Percentiles rank a stretch among this genome's conserved stretches.
phyloP scores from a whole-genome alignment of 2,329 filamentous ascomycete genomes.

The Didymella pomorum region DNA sequence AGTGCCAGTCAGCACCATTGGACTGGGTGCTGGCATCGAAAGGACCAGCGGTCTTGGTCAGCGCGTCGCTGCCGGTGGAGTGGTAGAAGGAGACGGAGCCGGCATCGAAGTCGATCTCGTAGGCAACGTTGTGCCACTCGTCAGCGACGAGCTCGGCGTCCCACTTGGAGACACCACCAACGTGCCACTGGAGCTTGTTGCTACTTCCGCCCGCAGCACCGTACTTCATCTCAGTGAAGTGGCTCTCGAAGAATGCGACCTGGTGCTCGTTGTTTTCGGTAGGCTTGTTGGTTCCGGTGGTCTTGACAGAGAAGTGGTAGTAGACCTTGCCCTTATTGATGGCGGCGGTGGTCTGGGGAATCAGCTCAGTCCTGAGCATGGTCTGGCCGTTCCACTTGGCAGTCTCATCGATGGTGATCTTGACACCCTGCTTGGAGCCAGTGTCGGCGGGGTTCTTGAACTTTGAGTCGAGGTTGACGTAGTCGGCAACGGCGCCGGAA shows the following conservation, averaged over 20 bases:
- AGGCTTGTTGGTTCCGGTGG: constrained; percentile 66
- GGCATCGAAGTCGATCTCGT: constrained; percentile 72
- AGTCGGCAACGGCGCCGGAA: constrained; percentile 61
- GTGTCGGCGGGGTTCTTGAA: constrained; percentile 73
- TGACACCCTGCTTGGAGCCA: constrained; percentile 68
- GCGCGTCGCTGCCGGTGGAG: constrained; percentile 66
- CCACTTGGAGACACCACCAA: constrained; percentile 68
- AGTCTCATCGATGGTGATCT: constrained; percentile 71
- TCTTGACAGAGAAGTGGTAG: constrained; percentile 76
- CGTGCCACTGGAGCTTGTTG: constrained; percentile 69
- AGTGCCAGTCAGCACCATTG: constrained; percentile 76
- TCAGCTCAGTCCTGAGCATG: constrained; percentile 78
- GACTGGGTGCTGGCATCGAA: constrained; percentile 68
- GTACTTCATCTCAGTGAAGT: constrained; percentile 78
- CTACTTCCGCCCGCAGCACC: constrained; percentile 60
- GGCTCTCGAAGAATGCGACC: constrained; percentile 69
- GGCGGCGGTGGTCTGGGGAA: constrained; percentile 71
- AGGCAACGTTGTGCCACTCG: constrained; percentile 79
- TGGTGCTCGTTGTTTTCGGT: constrained; percentile 72
- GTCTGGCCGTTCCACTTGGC: constrained; percentile 74
- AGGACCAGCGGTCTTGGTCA: constrained; percentile 67
- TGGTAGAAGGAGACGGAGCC: constrained; percentile 74
- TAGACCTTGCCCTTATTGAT: constrained; percentile 72
- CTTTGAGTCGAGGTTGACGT: constrained; percentile 70
- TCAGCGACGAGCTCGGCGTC: constrained; percentile 66